phyloP scores from a whole-genome alignment of 164 flowering plant genomes.

The Stephania cephalantha region DNA sequence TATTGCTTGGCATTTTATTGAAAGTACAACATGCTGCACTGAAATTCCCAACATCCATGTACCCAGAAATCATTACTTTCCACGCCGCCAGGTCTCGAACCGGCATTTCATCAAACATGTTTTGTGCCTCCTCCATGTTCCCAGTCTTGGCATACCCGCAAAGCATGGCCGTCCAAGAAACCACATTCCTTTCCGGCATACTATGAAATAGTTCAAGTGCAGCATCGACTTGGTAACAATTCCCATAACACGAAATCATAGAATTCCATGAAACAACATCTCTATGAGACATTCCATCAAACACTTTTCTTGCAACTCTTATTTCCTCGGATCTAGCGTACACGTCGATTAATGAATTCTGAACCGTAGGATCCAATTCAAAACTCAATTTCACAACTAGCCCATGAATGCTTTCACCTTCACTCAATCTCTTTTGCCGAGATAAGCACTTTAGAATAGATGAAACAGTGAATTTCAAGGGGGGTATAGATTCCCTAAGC shows the following conservation, averaged over 20 bases:
- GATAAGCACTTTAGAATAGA: constrained; percentile 29
- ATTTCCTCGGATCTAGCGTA: constrained; percentile 30
- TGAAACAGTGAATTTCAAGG: constrained; percentile 29
- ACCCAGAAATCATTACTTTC: constrained; percentile 38
- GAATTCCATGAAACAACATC: constrained; percentile 41
- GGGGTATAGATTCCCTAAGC: constrained; percentile 19
- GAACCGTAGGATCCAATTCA: constrained; percentile 28
- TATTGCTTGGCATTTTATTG: constrained; percentile 22
- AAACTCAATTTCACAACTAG: constrained; percentile 25
- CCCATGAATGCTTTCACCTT: constrained; percentile 31
- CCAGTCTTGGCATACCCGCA: constrained; percentile 23
- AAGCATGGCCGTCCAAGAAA: too few relatives aligned
- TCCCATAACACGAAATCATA: constrained; percentile 32
- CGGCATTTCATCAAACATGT: constrained; percentile 32
- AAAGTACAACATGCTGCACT: constrained; percentile 21
- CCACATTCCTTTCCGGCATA: constrained; percentile 22
- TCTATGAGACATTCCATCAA: constrained; percentile 26
- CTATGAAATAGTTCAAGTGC: constrained; percentile 32
- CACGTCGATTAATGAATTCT: constrained; percentile 31
- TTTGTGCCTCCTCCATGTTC: constrained; percentile 26
- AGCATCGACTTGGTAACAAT: constrained; percentile 18
- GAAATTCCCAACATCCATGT: constrained; percentile 27
- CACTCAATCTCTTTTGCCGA: constrained; percentile 15
- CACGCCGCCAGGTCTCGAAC: constrained; percentile 26
- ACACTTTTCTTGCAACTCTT: constrained; percentile 24